These are phyloP conservation scores for Saturnispora zaruensis DNA, from an alignment of 805 yeast genomes.

Conservation along the genomic window DNA sequence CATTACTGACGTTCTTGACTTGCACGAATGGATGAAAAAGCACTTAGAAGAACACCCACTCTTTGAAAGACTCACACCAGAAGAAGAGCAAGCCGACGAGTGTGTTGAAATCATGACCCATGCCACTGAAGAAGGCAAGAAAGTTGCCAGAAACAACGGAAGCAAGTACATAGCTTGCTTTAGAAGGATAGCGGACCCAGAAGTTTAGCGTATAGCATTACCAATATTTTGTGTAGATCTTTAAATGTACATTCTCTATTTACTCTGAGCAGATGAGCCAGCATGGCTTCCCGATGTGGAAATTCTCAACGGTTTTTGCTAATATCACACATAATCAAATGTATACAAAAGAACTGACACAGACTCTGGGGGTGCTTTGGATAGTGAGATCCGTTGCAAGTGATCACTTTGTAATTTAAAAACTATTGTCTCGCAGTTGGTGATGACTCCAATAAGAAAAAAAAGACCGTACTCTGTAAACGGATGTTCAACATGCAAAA, in stretches of 20 bases:
- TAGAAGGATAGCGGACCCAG: slow-evolving; percentile 59
- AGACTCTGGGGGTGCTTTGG: background rate
- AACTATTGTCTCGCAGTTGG: background rate
- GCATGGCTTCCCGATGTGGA: background rate
- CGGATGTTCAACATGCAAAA: slow-evolving; percentile 39
- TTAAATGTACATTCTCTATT: background rate
- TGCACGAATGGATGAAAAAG: slow-evolving; percentile 93
- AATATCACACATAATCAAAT: background rate
- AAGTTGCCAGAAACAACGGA: slow-evolving; percentile 87
- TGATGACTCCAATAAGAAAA: slow-evolving; percentile 17
- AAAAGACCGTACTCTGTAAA: slow-evolving; percentile 36
- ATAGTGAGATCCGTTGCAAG: background rate
- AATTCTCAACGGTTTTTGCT: background rate
- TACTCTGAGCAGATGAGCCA: slow-evolving; percentile 3
- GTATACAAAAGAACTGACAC: background rate
- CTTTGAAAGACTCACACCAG: slow-evolving; percentile 68
- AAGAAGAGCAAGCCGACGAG: slow-evolving; percentile 71
- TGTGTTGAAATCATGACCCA: slow-evolving; percentile 84
- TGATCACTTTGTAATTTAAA: background rate
- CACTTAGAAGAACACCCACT: slow-evolving; percentile 88
- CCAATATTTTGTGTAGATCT: background rate
- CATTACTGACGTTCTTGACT: slow-evolving; percentile 89
- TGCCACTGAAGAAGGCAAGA: slow-evolving; percentile 97
- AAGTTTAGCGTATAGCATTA: slow-evolving; percentile 11
- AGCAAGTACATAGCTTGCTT: slow-evolving; percentile 83